phyloP scores from a whole-genome alignment of 768 basidiomycete species.

The Dioszegia aurantiaca region DNA sequence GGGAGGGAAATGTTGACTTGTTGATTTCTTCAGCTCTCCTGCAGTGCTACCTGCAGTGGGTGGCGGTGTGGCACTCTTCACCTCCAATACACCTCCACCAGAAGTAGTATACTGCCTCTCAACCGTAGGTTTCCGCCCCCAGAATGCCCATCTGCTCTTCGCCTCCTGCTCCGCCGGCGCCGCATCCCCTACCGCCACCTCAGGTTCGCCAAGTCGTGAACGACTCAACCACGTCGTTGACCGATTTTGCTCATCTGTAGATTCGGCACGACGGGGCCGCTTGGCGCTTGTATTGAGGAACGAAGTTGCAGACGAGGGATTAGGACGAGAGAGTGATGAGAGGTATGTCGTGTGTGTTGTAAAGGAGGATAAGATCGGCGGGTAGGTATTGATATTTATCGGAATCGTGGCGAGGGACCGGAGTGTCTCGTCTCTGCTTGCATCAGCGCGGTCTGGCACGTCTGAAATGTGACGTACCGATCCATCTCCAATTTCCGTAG shows the following conservation, averaged over 20 bases:
- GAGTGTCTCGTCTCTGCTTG: conserved; percentile 24
- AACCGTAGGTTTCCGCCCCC: conserved; percentile 33
- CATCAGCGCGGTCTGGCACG: not conserved
- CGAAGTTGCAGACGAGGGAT: conserved; percentile 39
- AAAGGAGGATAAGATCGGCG: conserved; percentile 34
- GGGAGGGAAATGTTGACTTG: conserved; percentile 4
- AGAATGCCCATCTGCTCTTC: conserved; percentile 45
- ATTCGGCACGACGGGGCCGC: conserved; percentile 16
- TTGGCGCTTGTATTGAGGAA: conserved; percentile 28
- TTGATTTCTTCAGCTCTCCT: not conserved
- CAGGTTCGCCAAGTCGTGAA: conserved; percentile 45
- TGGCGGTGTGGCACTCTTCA: conserved; percentile 22
- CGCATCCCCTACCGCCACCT: conserved; percentile 14
- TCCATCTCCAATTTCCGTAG: conserved; percentile 24
- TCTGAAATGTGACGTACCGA: conserved; percentile 21
- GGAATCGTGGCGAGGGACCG: conserved; percentile 37
- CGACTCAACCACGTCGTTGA: conserved; percentile 32
- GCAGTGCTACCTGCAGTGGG: not conserved
- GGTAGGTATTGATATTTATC: conserved; percentile 42
- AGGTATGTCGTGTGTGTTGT: conserved; percentile 38
- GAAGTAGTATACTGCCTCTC: conserved; percentile 41
- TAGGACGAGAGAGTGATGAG: conserved; percentile 38
- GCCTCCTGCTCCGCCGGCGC: conserved; percentile 21
- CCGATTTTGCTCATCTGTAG: conserved; percentile 6
- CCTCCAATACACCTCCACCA: conserved; percentile 48